Evolutionary conservation across 108 stramenopile species (phyloP).

Genomic region (Schizochytrium sp.): DNA sequence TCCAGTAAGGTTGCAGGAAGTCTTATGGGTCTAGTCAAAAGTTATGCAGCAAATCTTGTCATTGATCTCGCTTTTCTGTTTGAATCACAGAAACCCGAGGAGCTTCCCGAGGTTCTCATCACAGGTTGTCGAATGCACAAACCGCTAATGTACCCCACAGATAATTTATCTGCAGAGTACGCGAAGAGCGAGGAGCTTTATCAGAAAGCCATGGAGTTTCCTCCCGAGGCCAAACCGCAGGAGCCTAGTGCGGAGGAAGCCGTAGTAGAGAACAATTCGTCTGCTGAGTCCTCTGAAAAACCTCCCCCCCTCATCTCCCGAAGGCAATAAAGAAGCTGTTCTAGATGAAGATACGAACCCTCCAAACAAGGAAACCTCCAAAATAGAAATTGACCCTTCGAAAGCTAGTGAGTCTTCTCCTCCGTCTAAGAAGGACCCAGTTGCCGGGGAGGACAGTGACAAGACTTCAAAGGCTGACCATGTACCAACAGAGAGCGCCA

Average conservation of each 20-base stretch:
- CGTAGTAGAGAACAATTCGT: too few species aligned
- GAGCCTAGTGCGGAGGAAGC: too few species aligned
- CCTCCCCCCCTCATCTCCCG: too few species aligned
- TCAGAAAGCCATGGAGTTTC: slow-evolving; percentile 16
- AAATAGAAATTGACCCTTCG: too few species aligned
- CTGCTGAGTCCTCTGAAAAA: too few species aligned
- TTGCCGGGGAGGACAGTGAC: not conserved
- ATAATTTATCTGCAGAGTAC: not conserved
- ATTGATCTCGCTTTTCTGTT: slow-evolving; percentile 47
- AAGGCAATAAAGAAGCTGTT: too few species aligned
- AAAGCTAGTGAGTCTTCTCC: too few species aligned
- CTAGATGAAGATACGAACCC: too few species aligned
- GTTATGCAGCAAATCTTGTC: slow-evolving; percentile 55
- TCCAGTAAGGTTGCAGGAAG: not conserved
- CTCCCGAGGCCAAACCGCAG: not conserved
- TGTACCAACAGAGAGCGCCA: not conserved
- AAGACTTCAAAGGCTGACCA: not conserved
- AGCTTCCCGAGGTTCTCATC: slow-evolving; percentile 57
- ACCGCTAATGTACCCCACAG: slow-evolving; percentile 48
- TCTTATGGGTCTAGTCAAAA: slow-evolving; percentile 14
- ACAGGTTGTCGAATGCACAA: slow-evolving; percentile 48
- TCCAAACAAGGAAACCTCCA: too few species aligned
- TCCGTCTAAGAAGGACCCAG: not conserved
- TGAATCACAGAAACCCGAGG: slow-evolving; percentile 6
- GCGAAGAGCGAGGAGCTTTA: not conserved